Evolutionary conservation across 2,329 filamentous ascomycete species (phyloP), one percentile per base, ranked within the genome.

Genomic region (Fusarium camptoceras): DNA sequence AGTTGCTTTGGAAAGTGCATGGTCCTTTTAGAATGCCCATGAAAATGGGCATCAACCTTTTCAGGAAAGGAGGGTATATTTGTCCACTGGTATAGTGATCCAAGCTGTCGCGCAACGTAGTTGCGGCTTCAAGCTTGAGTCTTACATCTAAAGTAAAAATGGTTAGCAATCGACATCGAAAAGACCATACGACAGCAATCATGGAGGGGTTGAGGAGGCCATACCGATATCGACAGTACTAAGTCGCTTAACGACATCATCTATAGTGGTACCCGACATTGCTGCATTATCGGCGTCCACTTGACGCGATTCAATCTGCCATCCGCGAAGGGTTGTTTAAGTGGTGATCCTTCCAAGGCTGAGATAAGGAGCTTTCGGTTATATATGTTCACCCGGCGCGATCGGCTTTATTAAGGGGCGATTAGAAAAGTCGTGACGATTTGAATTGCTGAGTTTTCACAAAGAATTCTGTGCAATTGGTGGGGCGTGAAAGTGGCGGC

Each of bases 1-100:
- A 97, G 76, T 91, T 93, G 79, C 93, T 97, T 74, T 95, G 91
- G 78, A 99, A 98, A 70, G 97, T 92, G 41, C 94, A 94, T 76
- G 92, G 90, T 57, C 94, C 93, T 77, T 91, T 91, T 54, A 99
- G 84, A 56, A 97, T 93, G 78, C 88, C 90, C 78, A 96, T 88
- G 82, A 98, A 96, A 34, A 97, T 89, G 41, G 96, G 96, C 83
- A 98, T 92, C 76, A 98, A 86, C 81, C 93, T 93, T 77, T 93
- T 89, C 64, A 99, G 86, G 79, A 99, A 98, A 53, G 88, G 85
- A 28, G 88, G 82, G 79, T 98, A 99, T 75, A 90, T 90, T 58
- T 88, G 86, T 55, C 92, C 91, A 76, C 88, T 89, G 57, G 92
- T 94, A 83, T 96, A 97, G 76, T 94, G 88, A 71, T 99, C 97